These are phyloP conservation scores for Parastagonospora nodorum DNA, from an alignment of 2,329 filamentous ascomycete genomes.

Conservation along the genomic window DNA sequence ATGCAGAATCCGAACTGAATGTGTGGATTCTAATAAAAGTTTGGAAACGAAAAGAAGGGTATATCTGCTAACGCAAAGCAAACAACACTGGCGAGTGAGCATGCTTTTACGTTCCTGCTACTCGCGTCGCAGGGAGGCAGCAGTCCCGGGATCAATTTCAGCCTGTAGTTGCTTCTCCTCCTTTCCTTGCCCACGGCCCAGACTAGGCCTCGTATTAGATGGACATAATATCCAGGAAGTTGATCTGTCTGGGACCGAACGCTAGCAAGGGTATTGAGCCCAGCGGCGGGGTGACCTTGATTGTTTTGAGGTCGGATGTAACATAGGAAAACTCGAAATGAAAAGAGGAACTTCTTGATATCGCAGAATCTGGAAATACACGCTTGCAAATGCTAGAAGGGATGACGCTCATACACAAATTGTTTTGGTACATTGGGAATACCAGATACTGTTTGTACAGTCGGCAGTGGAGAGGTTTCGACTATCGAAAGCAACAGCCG, in stretches of 20 bases:
- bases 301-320: conserved; percentile 32
- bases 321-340: conserved; percentile 45
- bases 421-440: conserved; percentile 45
- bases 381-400: conserved; percentile 46
- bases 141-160: conserved; percentile 41
- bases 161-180: conserved; percentile 34
- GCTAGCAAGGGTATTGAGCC: conserved; percentile 12
- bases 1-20: conserved; percentile 13
- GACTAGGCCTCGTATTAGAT: conserved; percentile 40
- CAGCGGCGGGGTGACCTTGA: conserved; percentile 24
- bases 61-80: conserved; percentile 44
- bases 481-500: conserved; percentile 20
- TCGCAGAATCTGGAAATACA: conserved; percentile 39
- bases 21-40: conserved; percentile 10
- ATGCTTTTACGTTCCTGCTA: conserved; percentile 30
- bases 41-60: conserved; percentile 39
- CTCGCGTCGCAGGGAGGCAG: conserved; percentile 9
- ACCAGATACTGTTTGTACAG: conserved; percentile 15
- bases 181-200: conserved; percentile 22
- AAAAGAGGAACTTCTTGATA: conserved; percentile 36
- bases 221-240: conserved; percentile 35
- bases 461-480: conserved; percentile 17
- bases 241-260: conserved; percentile 20
- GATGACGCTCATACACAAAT: conserved; percentile 47
- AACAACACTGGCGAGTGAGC: conserved; percentile 42